Evolutionary conservation across 345 rosid species (phyloP).

Genomic region (Citrus inodora): DNA sequence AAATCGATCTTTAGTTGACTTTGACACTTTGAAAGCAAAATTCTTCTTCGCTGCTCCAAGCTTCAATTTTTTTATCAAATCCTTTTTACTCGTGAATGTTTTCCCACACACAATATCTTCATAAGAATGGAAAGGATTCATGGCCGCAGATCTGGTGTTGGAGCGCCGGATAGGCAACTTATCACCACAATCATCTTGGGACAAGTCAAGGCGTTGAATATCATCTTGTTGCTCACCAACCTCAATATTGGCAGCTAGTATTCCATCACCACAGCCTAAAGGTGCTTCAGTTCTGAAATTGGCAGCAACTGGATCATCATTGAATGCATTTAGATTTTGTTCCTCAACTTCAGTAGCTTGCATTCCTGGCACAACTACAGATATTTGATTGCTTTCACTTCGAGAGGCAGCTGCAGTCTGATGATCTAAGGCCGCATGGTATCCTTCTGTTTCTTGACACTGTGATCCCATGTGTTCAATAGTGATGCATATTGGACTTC

Average conservation of each 20-base stretch:
- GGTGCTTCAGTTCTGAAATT: not conserved
- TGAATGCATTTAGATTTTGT: not conserved
- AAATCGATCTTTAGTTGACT: slow-evolving; percentile 2
- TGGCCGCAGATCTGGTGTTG: not conserved
- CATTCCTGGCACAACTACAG: not conserved
- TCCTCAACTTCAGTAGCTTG: not conserved
- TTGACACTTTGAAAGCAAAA: slow-evolving; percentile 8
- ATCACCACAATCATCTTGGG: not conserved
- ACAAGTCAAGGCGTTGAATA: not conserved
- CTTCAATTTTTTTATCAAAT: not conserved
- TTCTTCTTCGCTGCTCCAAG: not conserved
- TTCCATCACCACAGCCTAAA: not conserved
- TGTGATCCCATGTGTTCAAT: not conserved
- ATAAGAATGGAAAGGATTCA: not conserved
- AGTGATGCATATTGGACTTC: slow-evolving; percentile 10
- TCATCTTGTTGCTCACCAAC: not conserved
- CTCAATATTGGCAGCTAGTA: not conserved
- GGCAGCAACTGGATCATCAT: not conserved
- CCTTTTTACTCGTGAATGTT: not conserved
- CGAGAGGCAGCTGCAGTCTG: not conserved
- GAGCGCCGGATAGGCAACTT: not conserved
- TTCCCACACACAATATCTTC: slow-evolving; percentile 1
- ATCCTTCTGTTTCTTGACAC: slow-evolving; percentile 2
- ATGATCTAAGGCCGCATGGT: not conserved
- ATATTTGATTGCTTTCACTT: slow-evolving; percentile 8